A percentile compares a stretch with the other conserved stretches of the same genome.
These are phyloP conservation scores for Boletus sp. DNA, from an alignment of 768 basidiomycete genomes.

Conservation along the genomic window DNA sequence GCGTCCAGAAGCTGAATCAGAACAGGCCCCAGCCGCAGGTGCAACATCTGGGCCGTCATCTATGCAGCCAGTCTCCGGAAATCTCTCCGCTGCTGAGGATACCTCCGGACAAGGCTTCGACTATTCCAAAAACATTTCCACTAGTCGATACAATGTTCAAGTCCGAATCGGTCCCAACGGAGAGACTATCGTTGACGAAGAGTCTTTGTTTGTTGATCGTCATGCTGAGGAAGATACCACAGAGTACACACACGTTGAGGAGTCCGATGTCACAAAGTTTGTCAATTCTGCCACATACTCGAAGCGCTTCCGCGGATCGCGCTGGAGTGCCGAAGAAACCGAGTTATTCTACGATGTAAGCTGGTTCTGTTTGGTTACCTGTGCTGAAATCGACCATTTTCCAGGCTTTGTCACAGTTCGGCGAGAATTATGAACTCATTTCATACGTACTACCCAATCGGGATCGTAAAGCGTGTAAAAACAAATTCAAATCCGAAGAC, in stretches of 20 bases:
- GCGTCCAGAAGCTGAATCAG: conserved; percentile 8
- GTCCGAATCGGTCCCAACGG: conserved; percentile 85
- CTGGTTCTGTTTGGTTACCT: conserved; percentile 3
- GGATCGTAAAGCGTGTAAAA: conserved; percentile 85
- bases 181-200: conserved; percentile 83
- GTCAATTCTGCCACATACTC: conserved; percentile 81
- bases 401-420: conserved; percentile 88
- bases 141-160: conserved; percentile 79
- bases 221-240: conserved; percentile 62
- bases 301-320: conserved; percentile 73
- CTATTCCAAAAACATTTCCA: conserved; percentile 59
- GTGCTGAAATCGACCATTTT: conserved; percentile 5
- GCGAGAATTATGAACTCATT: conserved; percentile 91
- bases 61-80: conserved; percentile 14
- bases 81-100: conserved; percentile 30
- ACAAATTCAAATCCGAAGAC: conserved; percentile 91
- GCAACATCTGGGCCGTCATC: conserved; percentile 12
- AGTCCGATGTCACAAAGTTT: conserved; percentile 81
- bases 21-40: conserved; percentile 4
- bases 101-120: conserved; percentile 63
- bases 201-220: conserved; percentile 78
- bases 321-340: conserved; percentile 90
- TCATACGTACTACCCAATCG: conserved; percentile 81
- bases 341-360: conserved; percentile 83
- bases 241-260: conserved; percentile 73